A percentile compares a stretch with the other conserved stretches of the same genome.
These are phyloP conservation scores for Boletales sp. DNA, from an alignment of 768 basidiomycete species.

Conservation along the genomic window DNA sequence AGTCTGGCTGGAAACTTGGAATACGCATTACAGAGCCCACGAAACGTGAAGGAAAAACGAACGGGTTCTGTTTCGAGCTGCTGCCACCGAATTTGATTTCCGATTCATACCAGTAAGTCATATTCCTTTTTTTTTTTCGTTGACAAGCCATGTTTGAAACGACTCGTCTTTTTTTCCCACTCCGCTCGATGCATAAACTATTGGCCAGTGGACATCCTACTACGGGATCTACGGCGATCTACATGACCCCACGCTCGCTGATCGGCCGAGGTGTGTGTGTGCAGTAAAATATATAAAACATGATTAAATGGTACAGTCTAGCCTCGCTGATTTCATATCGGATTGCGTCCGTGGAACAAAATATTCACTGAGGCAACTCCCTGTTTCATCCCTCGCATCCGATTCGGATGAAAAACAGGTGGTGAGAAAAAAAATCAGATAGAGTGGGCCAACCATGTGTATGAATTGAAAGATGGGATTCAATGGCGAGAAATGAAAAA, in stretches of 20 bases:
- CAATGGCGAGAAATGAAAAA: too few relatives aligned
- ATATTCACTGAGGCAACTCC: not conserved
- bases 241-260: constrained; percentile 6
- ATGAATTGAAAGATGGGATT: too few relatives aligned
- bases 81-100: not conserved
- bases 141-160: not conserved
- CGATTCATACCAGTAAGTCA: too few relatives aligned
- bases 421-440: too few relatives aligned
- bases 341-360: constrained; percentile 6
- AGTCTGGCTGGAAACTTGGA: too few relatives aligned
- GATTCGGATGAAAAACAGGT: constrained; percentile 2
- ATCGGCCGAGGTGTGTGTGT: constrained; percentile 5
- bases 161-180: not conserved
- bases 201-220: too few relatives aligned
- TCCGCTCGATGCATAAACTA: not conserved
- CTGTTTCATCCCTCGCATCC: constrained; percentile 18
- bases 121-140: not conserved
- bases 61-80: too few relatives aligned
- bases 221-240: constrained; percentile 11
- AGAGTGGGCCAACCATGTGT: too few relatives aligned
- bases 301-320: not conserved
- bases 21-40: too few relatives aligned
- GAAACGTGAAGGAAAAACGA: too few relatives aligned
- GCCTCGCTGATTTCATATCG: constrained; percentile 20
- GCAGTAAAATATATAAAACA: not conserved